phyloP scores from a whole-genome alignment of 768 basidiomycete genomes.

The Gloeophyllum trabeum region DNA sequence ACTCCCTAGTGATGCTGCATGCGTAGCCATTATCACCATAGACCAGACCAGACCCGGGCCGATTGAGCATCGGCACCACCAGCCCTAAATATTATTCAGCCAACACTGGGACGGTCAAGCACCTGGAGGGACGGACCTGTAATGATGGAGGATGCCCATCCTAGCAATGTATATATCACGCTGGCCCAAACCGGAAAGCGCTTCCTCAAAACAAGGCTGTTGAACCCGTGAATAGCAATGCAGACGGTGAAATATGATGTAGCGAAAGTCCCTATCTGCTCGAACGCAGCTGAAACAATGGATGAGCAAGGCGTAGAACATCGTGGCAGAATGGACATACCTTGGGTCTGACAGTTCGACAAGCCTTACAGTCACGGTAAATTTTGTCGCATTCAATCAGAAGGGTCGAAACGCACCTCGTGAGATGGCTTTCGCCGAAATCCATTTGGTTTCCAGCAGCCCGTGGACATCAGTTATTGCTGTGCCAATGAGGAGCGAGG shows the following conservation, averaged over 20 bases:
- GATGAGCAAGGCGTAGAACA: too few species aligned
- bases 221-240: constrained; percentile 60
- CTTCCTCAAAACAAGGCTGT: constrained; percentile 46
- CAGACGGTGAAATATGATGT: constrained; percentile 53
- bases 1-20: constrained; percentile 37
- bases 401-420: too few species aligned
- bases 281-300: constrained; percentile 46
- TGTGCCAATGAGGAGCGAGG: too few species aligned
- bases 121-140: constrained; percentile 30
- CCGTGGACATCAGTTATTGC: too few species aligned
- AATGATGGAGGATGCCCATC: constrained; percentile 40
- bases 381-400: too few species aligned
- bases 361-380: too few species aligned
- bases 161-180: constrained; percentile 27
- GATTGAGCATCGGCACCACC: constrained; percentile 17
- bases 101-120: not conserved
- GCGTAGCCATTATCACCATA: constrained; percentile 43
- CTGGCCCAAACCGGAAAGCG: constrained; percentile 41
- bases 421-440: too few species aligned
- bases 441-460: too few species aligned
- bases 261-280: constrained; percentile 51
- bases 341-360: too few species aligned
- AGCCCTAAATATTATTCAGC: constrained; percentile 8
- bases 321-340: too few species aligned
- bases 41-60: constrained; percentile 25